These are phyloP conservation scores for Macrotyloma uniflorum DNA, from an alignment of 306 rosid species.

Conservation along the genomic window DNA sequence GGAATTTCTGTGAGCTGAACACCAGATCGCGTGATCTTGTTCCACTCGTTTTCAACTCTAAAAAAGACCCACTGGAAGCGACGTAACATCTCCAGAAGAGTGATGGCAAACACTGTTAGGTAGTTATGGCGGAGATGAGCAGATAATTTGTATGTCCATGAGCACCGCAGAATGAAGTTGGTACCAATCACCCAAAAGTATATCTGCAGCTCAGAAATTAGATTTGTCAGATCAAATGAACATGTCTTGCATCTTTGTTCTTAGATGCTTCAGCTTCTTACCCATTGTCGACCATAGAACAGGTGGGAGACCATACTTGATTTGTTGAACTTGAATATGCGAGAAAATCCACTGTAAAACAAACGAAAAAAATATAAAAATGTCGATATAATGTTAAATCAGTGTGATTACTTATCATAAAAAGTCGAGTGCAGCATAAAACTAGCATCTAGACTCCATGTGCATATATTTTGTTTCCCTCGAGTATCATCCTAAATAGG, in stretches of 20 bases:
- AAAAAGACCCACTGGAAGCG: slow-evolving; percentile 97
- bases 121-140: slow-evolving; percentile 98
- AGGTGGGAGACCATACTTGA: slow-evolving; percentile 60
- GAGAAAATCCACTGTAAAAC: slow-evolving; percentile 76
- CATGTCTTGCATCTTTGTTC: background rate
- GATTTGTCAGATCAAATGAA: slow-evolving; percentile 28
- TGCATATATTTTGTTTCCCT: background rate
- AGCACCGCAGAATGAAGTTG: slow-evolving; percentile 84
- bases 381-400: background rate
- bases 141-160: slow-evolving; percentile 95
- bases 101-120: slow-evolving; percentile 75
- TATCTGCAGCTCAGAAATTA: slow-evolving; percentile 55
- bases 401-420: slow-evolving; percentile 4
- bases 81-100: slow-evolving; percentile 81
- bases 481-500: background rate
- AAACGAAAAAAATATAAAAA: slow-evolving; percentile 21
- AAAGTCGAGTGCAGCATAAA: slow-evolving; percentile 7
- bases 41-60: slow-evolving; percentile 94
- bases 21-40: slow-evolving; percentile 69
- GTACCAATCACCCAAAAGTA: slow-evolving; percentile 87
- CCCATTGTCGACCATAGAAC: slow-evolving; percentile 82
- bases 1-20: slow-evolving; percentile 69
- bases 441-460: slow-evolving; percentile 3
- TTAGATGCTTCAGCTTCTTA: slow-evolving; percentile 35
- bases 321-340: slow-evolving; percentile 85